These are phyloP conservation scores for Trypanosomatidae sp. DNA, from an alignment of 208 protist genomes.

Conservation along the genomic window DNA sequence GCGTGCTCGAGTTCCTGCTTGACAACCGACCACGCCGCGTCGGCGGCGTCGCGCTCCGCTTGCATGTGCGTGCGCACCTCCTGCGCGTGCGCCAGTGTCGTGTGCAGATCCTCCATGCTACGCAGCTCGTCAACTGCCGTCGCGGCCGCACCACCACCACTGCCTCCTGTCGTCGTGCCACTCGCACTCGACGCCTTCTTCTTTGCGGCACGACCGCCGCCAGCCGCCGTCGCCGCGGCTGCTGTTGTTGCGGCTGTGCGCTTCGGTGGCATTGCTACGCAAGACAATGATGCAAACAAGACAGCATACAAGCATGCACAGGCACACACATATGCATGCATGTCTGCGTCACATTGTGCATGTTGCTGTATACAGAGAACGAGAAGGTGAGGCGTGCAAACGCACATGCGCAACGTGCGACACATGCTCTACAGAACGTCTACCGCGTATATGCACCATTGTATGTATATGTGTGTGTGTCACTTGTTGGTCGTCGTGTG, in stretches of 20 bases:
- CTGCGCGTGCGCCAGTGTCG: constrained; percentile 77
- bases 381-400: background rate
- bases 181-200: too few relatives aligned
- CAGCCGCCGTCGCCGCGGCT: too few relatives aligned
- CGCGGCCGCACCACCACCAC: constrained; percentile 3
- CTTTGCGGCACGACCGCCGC: too few relatives aligned
- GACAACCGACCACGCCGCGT: constrained; percentile 87
- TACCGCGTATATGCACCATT: background rate
- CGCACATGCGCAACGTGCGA: too few relatives aligned
- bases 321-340: background rate
- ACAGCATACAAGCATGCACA: background rate
- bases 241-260: too few relatives aligned
- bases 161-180: too few relatives aligned
- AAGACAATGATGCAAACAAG: too few relatives aligned
- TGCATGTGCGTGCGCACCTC: constrained; percentile 95
- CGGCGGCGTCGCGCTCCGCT: constrained; percentile 93
- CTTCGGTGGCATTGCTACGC: too few relatives aligned
- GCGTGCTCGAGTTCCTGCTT: constrained; percentile 87
- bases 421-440: too few relatives aligned
- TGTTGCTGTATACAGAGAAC: background rate
- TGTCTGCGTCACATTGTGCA: background rate
- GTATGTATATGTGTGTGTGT: background rate
- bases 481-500: background rate
- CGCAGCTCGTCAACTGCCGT: constrained; percentile 27
- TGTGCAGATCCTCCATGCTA: constrained; percentile 49